Evolutionary conservation across 345 rosid genomes (phyloP), one percentile per base, ranked within the genome.

Genomic region (Leavenworthia alabamica): DNA sequence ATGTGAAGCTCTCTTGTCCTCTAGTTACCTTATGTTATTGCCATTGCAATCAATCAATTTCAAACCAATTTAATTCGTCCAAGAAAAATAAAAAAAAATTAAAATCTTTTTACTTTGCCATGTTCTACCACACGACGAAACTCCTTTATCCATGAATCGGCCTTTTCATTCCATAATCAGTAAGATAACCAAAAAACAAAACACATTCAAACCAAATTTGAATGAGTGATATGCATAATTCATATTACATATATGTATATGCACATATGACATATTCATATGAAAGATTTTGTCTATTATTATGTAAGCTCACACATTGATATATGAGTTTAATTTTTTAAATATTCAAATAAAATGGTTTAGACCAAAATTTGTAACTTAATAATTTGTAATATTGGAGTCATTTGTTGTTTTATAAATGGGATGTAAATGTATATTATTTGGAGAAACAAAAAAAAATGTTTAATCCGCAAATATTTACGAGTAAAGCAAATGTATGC

Each of bases 1-100:
- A 69, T 60, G 73, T 69, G 73, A 60, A 29, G 17, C 17, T 12
- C 17, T 24, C 26, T 68, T 68, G 73, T 68, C 67, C 41, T 8
- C 48, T 60, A 60, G 60, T 60, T 50, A 60, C 39, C 47, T 2
- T 15, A 60, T 52, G 61, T 45, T 52, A 53, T 50, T 19, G 42
- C 7, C 16, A 44, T 69, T 69, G 26, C 73, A 60, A 68, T 60
- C 49, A 60, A 40, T 66, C 47, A 45, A 16, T 44, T 45, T n/a
- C 27, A 3, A 13, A 15, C 55, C 58, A 60, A 17, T 22, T n/a
- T 19, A 1, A 52, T 52, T 52, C 41, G 35, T 44, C 62, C 48
- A 52, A 55, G 29, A 16, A 47, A 56, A 39, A 0, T 2, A n/a
- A 13, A 6, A 33, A 0, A 8, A 3, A 14, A 40, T 0, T 22